Evolutionary conservation across 345 rosid genomes (phyloP).

Genomic region (Balakata baccata): DNA sequence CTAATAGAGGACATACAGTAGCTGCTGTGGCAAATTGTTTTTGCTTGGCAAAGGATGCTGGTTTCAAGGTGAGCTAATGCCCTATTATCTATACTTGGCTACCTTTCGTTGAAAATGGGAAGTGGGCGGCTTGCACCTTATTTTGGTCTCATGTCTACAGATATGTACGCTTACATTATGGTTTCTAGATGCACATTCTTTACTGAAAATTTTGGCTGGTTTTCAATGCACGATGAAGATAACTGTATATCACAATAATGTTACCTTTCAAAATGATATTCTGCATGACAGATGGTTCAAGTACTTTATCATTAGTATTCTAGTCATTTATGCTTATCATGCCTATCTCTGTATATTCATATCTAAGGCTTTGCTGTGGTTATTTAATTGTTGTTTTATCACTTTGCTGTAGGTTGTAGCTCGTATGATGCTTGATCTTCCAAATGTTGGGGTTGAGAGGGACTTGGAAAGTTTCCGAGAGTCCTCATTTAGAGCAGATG

Average conservation of each 20-base stretch:
- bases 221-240: neutral
- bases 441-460: conserved; percentile 97
- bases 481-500: conserved; percentile 94
- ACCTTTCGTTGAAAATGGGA: neutral
- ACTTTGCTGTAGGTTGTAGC: conserved; percentile 79
- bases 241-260: neutral
- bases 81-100: neutral
- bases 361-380: conserved; percentile 36
- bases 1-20: conserved; percentile 96
- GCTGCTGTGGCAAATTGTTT: conserved; percentile 99
- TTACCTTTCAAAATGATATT: neutral
- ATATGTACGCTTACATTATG: neutral
- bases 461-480: conserved; percentile 92
- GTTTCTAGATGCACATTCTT: neutral
- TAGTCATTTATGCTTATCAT: conserved; percentile 1
- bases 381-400: conserved; percentile 33
- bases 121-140: neutral
- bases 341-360: too few relatives aligned
- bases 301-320: neutral
- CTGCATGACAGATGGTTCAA: neutral
- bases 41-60: conserved; percentile 96
- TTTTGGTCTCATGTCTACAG: neutral
- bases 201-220: neutral
- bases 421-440: conserved; percentile 99
- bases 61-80: conserved; percentile 69